phyloP scores from a whole-genome alignment of 192 early-diverging fungal genomes.

The Gryganskiella cystojenkinii region DNA sequence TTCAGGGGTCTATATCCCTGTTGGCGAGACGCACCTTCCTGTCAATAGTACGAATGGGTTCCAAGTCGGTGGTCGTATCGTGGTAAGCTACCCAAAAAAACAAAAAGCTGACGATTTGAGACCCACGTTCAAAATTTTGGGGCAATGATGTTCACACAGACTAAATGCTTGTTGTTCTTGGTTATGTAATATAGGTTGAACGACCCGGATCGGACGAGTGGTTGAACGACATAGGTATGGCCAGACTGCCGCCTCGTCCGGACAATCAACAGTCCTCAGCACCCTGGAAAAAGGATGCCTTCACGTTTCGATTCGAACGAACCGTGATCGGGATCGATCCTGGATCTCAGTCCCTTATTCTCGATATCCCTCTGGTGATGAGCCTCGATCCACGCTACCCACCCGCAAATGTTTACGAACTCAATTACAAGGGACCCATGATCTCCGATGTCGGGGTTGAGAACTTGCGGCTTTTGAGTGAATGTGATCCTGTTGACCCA shows the following conservation, averaged over 20 bases:
- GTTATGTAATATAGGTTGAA: constrained; percentile 1
- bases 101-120: no score
- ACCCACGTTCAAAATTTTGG: no score
- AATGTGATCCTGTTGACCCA: not conserved
- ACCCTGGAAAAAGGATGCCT: constrained; percentile 10
- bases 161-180: not conserved
- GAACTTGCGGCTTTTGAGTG: constrained; percentile 17
- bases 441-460: constrained; percentile 21
- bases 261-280: constrained; percentile 3
- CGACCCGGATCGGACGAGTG: constrained; percentile 20
- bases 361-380: constrained; percentile 25
- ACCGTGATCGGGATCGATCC: constrained; percentile 10
- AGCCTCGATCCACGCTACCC: constrained; percentile 19
- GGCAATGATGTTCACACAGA: no score
- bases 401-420: constrained; percentile 7
- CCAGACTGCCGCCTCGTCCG: constrained; percentile 3
- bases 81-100: no score
- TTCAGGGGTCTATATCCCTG: constrained; percentile 9
- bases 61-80: constrained; percentile 5
- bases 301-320: constrained; percentile 20
- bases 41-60: constrained; percentile 3
- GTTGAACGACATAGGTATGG: constrained; percentile 23
- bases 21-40: constrained; percentile 13
- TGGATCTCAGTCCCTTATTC: not conserved
- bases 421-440: constrained; percentile 4